These are phyloP conservation scores for Gentiana straminea DNA, from an alignment of 257 asterid species.

Conservation along the genomic window DNA sequence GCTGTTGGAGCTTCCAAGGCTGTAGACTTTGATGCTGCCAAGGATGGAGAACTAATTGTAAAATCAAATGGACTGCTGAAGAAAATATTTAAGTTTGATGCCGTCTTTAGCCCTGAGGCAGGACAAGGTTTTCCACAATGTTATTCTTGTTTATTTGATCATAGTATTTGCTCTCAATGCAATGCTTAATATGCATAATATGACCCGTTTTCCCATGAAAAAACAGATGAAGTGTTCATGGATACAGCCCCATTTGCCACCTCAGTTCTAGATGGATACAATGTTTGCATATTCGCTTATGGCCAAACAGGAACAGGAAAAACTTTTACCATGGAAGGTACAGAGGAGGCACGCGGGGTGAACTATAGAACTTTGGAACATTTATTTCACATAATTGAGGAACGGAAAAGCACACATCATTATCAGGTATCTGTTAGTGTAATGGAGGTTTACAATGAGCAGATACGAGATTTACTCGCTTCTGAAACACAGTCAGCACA, in stretches of 20 bases:
- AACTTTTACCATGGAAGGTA: conserved; percentile 96
- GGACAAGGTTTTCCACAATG: conserved; percentile 44
- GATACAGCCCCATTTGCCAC: conserved; percentile 82
- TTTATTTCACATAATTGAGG: conserved; percentile 65
- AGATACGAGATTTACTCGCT: conserved; percentile 66
- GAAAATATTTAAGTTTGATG: conserved; percentile 71
- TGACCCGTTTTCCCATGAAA: conserved; percentile 10
- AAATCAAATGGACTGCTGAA: conserved; percentile 55
- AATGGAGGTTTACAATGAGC: conserved; percentile 94
- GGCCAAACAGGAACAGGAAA: conserved; percentile 99
- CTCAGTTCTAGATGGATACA: conserved; percentile 90
- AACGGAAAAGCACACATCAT: conserved; percentile 49
- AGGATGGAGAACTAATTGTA: conserved; percentile 73
- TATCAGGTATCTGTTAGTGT: conserved; percentile 85
- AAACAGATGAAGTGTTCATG: conserved; percentile 71
- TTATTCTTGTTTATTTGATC: background rate
- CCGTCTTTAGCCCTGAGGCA: conserved; percentile 73
- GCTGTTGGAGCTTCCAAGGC: conserved; percentile 54
- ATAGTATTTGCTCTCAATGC: conserved; percentile 1
- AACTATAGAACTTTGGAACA: conserved; percentile 84
- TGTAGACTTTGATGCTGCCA: conserved; percentile 73
- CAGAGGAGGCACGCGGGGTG: conserved; percentile 84
- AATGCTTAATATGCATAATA: conserved; percentile 1
- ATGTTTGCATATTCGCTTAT: conserved; percentile 86
- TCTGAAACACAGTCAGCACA: conserved; percentile 47